phyloP scores from a whole-genome alignment of 1,139 yeast genomes.

The Wickerhamomyces sp. region DNA sequence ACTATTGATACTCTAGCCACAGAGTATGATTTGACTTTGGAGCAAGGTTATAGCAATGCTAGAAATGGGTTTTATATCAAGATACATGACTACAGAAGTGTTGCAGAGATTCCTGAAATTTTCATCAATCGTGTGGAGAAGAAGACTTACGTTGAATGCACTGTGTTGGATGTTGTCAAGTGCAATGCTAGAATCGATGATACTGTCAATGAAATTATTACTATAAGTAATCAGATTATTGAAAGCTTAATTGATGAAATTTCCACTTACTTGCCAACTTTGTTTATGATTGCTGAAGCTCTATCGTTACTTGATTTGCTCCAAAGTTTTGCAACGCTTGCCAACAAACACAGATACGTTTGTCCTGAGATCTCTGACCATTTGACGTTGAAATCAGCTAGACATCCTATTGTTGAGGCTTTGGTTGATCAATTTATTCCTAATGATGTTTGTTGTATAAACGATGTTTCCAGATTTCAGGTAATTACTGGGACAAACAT shows the following conservation, averaged over 20 bases:
- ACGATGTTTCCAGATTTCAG: slow-evolving; percentile 35
- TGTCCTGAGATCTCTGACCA: slow-evolving; percentile 32
- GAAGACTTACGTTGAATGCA: slow-evolving; percentile 33
- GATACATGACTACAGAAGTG: slow-evolving; percentile 17
- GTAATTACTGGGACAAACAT: slow-evolving; percentile 43
- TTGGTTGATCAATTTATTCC: slow-evolving; percentile 28
- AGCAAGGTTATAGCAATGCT: slow-evolving; percentile 30
- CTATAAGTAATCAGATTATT: slow-evolving; percentile 36
- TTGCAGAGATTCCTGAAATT: slow-evolving; percentile 24
- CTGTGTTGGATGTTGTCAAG: slow-evolving; percentile 38
- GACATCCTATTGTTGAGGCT: slow-evolving; percentile 38
- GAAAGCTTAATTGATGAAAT: slow-evolving; percentile 28
- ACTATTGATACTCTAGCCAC: slow-evolving; percentile 23
- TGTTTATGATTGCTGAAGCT: slow-evolving; percentile 42
- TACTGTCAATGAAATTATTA: slow-evolving; percentile 34
- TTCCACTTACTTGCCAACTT: slow-evolving; percentile 27
- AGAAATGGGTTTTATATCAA: slow-evolving; percentile 38
- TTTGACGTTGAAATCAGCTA: slow-evolving; percentile 28
- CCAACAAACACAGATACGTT: slow-evolving; percentile 26
- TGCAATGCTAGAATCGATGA: slow-evolving; percentile 36
- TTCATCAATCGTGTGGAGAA: slow-evolving; percentile 33
- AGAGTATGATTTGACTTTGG: slow-evolving; percentile 24
- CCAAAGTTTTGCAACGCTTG: slow-evolving; percentile 32
- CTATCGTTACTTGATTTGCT: slow-evolving; percentile 38
- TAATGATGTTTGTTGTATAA: slow-evolving; percentile 33